Evolutionary conservation across 2,329 filamentous ascomycete genomes (phyloP), one percentile per base, ranked within the genome.

Genomic region (Hypoxylon rubiginosum): DNA sequence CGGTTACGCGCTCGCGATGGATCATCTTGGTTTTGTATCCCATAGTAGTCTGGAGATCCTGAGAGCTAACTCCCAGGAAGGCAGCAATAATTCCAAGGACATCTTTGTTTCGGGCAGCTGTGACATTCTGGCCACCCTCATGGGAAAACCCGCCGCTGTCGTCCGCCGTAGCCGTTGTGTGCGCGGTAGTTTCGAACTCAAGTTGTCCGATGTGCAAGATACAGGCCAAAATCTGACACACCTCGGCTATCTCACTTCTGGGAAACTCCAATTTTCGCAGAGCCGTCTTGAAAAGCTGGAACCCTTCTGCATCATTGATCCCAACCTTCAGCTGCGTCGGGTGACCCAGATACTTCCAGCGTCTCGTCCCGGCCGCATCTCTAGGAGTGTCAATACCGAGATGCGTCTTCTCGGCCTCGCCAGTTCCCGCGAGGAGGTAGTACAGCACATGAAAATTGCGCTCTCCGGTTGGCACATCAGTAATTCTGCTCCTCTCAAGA

Each of bases 121-220:
- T 98, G 28, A 94, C 84, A 0, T 87, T 92, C 75, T 96, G 92
- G 45, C 91, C 93, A 70, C 96, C 96, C 79, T 99, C 96, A 76
- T 97, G 94, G 0, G 96, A 97, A 80, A 96, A 98, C 19, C 95
- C 95, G 59, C 96, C 96, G 71, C 95, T 98, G 74, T 99, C 96
- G 73, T 97, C 94, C 1, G 89, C 93, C 0, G 88, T 88, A 0
- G 88, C 90, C 1, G 90, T 90, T 0, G 96, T 98, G 71, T 90
- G 89, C 72, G 92, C 90, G 1, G 91, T 91, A 0, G 88, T 94
- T 76, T 92, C 90, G 72, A 99, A 99, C 73, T 99, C 96, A 2
- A 99, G 88, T 82, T 99, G 96, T 28, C 96, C 96, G 71, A 99
- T 94, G 78, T 99, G 96, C n/a, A 99, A 85, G 71, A 99, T 97